Evolutionary conservation across 441 rosid genomes (phyloP).

Genomic region (Erysimum pusillum): DNA sequence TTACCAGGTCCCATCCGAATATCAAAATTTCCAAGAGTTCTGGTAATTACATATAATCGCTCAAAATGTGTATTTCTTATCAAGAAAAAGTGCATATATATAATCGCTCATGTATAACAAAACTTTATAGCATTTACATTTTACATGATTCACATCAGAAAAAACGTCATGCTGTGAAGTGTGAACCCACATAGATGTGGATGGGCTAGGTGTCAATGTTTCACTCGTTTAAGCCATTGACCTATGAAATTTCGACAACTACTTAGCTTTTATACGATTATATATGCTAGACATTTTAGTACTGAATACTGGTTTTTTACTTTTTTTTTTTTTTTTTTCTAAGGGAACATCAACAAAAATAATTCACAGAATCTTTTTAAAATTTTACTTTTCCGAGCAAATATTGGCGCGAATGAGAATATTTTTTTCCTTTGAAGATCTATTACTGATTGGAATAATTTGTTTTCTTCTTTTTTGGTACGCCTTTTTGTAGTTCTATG

Average conservation of each 20-base stretch:
- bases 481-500: conserved; percentile 28
- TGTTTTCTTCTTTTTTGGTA: not conserved
- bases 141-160: conserved; percentile 29
- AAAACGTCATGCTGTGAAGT: conserved; percentile 23
- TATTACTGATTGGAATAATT: conserved; percentile 38
- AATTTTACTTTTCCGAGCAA: conserved; percentile 19
- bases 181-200: conserved; percentile 32
- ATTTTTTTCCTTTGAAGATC: conserved; percentile 40
- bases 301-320: conserved; percentile 29
- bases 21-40: not conserved
- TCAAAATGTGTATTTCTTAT: not conserved
- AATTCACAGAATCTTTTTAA: conserved; percentile 16
- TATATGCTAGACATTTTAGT: conserved; percentile 34
- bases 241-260: conserved; percentile 44
- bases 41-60: conserved; percentile 11
- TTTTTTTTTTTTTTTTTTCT: conserved; percentile 11
- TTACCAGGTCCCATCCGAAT: not conserved
- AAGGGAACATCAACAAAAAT: conserved; percentile 32
- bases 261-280: conserved; percentile 30
- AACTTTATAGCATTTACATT: conserved; percentile 22
- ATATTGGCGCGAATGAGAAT: conserved; percentile 33
- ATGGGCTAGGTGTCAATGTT: conserved; percentile 41
- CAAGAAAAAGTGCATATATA: no score
- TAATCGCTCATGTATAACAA: not conserved
- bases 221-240: conserved; percentile 13